Conservation (phyloP, 805 yeast species). For the Wickerhamomyces ciferrii region DNA sequence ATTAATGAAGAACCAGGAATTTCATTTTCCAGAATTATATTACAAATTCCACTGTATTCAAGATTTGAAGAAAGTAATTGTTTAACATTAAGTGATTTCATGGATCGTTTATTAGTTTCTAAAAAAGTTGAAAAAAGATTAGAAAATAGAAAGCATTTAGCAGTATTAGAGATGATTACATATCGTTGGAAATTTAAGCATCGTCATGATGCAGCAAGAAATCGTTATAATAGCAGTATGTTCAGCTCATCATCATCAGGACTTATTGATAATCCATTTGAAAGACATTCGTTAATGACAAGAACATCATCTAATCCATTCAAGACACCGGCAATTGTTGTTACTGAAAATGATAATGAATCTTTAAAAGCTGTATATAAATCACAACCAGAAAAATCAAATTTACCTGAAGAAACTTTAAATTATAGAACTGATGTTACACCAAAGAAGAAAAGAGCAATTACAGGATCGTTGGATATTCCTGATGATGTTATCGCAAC, state of each 20-base stretch:
- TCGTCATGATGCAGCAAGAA: background rate
- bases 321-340: background rate
- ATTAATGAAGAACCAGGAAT: slow-evolving; percentile 56
- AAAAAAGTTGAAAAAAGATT: slow-evolving; percentile 48
- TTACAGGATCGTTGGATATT: background rate
- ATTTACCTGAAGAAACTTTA: background rate
- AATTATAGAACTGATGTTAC: background rate
- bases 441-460: background rate
- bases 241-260: background rate
- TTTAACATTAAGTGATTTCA: slow-evolving; percentile 64
- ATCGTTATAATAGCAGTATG: background rate
- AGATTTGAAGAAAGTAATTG: slow-evolving; percentile 75
- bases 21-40: slow-evolving; percentile 55
- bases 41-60: slow-evolving; percentile 70
- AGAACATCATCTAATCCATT: background rate
- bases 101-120: slow-evolving; percentile 53
- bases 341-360: background rate
- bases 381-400: background rate
- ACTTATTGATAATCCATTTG: background rate
- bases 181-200: slow-evolving; percentile 26
- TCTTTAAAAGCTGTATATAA: background rate
- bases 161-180: slow-evolving; percentile 29
- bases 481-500: background rate
- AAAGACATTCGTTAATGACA: background rate
- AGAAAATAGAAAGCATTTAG: slow-evolving; percentile 25